A percentile compares a stretch with the other conserved stretches of the same genome.
Evolutionary conservation across 2,329 filamentous ascomycete genomes (phyloP).

Genomic region (Juglanconis sp.): DNA sequence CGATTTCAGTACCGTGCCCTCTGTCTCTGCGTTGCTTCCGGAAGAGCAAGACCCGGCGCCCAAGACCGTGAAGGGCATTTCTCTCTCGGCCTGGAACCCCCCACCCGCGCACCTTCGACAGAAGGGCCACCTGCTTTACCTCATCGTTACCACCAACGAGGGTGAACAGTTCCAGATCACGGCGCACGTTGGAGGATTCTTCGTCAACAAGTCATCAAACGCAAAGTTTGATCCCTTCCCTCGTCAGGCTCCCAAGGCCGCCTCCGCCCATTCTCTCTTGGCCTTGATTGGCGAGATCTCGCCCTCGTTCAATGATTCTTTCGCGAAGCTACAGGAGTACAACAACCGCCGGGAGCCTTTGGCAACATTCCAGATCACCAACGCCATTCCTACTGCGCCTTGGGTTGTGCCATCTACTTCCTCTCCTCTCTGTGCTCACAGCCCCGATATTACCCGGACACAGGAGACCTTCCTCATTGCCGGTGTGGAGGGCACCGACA

Average conservation of each 20-base stretch:
- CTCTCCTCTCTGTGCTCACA: constrained; percentile 65
- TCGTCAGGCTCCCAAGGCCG: constrained; percentile 71
- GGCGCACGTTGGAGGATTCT: constrained; percentile 90
- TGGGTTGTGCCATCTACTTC: constrained; percentile 78
- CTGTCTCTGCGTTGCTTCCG: constrained; percentile 70
- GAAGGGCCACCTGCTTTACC: constrained; percentile 88
- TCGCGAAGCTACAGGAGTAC: constrained; percentile 75
- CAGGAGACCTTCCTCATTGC: constrained; percentile 90
- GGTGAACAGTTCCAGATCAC: constrained; percentile 95
- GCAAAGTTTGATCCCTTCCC: constrained; percentile 91
- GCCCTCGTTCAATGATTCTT: constrained; percentile 74
- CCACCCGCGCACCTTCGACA: constrained; percentile 88
- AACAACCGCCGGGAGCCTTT: constrained; percentile 85
- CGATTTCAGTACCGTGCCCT: constrained; percentile 68
- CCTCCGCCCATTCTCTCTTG: constrained; percentile 81
- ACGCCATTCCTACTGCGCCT: constrained; percentile 85
- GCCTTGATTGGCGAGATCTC: constrained; percentile 76
- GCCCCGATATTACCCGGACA: constrained; percentile 79
- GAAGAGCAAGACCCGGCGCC: constrained; percentile 64
- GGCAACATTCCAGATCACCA: constrained; percentile 92
- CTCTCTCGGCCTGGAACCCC: constrained; percentile 93
- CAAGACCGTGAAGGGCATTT: constrained; percentile 86
- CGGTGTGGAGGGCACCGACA: constrained; percentile 91
- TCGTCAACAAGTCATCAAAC: constrained; percentile 93
- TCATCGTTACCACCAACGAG: constrained; percentile 85